Evolutionary conservation across 768 basidiomycete species (phyloP).

Genomic region (Stropharia rugosoannulata): DNA sequence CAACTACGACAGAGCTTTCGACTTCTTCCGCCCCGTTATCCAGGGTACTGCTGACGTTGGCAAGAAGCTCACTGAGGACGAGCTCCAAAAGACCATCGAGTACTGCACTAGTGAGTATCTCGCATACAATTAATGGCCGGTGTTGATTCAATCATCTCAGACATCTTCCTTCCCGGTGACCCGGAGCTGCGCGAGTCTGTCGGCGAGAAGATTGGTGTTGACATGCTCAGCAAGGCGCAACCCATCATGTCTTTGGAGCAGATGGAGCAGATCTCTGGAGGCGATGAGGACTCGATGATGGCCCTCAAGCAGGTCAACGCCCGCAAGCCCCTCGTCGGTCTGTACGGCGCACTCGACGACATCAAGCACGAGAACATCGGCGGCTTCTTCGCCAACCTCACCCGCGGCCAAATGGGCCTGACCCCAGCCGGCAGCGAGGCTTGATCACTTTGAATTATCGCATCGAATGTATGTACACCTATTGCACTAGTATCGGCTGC

Average conservation of each 20-base stretch:
- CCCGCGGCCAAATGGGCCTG: conserved; percentile 4
- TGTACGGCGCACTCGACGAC: conserved; percentile 6
- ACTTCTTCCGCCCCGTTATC: conserved; percentile 38
- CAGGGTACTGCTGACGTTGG: conserved; percentile 27
- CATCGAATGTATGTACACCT: no score
- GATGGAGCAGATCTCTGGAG: conserved; percentile 3
- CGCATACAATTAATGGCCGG: not conserved
- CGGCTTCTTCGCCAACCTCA: conserved; percentile 20
- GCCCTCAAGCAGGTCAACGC: conserved; percentile 10
- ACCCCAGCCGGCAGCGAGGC: no score
- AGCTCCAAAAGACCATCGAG: conserved; percentile 7
- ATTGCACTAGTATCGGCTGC: no score
- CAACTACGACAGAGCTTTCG: conserved; percentile 49
- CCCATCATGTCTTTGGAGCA: conserved; percentile 1
- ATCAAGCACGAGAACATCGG: conserved; percentile 16
- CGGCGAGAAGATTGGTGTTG: conserved; percentile 3
- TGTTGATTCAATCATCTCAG: not conserved
- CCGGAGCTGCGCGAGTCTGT: conserved; percentile 8
- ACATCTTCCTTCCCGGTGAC: conserved; percentile 10
- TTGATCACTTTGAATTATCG: no score
- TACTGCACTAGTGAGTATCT: conserved; percentile 9
- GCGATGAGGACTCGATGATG: conserved; percentile 3
- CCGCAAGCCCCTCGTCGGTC: conserved; percentile 7
- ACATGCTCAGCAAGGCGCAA: conserved; percentile 2
- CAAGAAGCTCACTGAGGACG: conserved; percentile 7